Conservation (phyloP, 2,329 filamentous ascomycete species). For the Fusarium sp. region DNA sequence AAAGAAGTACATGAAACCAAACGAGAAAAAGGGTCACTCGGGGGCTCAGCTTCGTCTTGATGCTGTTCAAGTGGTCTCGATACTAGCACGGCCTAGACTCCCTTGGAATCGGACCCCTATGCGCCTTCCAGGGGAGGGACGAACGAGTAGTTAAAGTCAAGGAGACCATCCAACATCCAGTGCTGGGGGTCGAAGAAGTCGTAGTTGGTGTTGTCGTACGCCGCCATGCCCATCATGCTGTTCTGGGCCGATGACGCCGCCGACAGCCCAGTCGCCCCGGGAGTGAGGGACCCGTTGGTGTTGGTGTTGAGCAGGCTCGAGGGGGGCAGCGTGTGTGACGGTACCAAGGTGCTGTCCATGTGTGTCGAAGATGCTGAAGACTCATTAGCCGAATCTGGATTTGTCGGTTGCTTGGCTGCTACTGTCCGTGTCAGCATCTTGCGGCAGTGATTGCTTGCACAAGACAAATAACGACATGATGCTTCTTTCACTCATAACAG, state of each 20-base stretch:
- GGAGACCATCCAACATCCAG: slow-evolving; percentile 90
- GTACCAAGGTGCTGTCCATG: slow-evolving; percentile 70
- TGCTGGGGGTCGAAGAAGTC: slow-evolving; percentile 93
- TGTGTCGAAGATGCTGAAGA: slow-evolving; percentile 77
- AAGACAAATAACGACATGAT: slow-evolving; percentile 41
- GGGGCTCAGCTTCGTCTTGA: background rate
- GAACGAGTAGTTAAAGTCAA: slow-evolving; percentile 82
- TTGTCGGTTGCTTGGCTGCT: slow-evolving; percentile 87
- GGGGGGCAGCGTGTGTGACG: slow-evolving; percentile 53
- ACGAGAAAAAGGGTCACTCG: background rate
- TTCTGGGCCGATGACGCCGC: slow-evolving; percentile 54
- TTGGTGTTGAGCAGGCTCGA: slow-evolving; percentile 58
- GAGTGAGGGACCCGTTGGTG: slow-evolving; percentile 65
- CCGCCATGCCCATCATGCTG: slow-evolving; percentile 64
- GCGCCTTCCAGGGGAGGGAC: slow-evolving; percentile 66
- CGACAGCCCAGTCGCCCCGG: slow-evolving; percentile 60
- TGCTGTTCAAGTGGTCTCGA: slow-evolving; percentile 1
- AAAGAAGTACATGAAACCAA: slow-evolving; percentile 10
- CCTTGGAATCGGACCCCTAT: slow-evolving; percentile 42
- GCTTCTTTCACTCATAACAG: slow-evolving; percentile 29
- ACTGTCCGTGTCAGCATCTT: slow-evolving; percentile 37
- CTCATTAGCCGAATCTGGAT: slow-evolving; percentile 82
- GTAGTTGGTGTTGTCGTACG: slow-evolving; percentile 77
- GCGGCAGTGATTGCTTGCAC: slow-evolving; percentile 22
- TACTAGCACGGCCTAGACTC: background rate